Percentiles rank a stretch among this genome's conserved stretches.
phyloP scores from a whole-genome alignment of 1,284 basidiomycete species.

The Cryptococcus sp. region DNA sequence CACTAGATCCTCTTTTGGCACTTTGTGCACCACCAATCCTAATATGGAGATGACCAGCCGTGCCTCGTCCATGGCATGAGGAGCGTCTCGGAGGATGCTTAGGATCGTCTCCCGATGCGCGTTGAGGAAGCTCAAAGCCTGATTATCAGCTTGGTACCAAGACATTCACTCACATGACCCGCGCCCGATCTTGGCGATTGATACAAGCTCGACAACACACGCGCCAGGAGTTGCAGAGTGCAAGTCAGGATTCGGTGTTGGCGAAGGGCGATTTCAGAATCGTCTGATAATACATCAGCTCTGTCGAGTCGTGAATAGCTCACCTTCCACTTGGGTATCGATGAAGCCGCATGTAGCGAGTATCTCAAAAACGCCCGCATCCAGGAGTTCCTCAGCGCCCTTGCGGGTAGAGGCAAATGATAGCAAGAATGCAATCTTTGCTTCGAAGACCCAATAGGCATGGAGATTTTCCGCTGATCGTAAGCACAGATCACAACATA shows the following conservation, averaged over 20 bases:
- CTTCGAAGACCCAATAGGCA: conserved; percentile 90
- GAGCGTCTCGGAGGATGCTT: conserved; percentile 54
- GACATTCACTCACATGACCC: conserved; percentile 32
- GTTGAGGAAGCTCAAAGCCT: conserved; percentile 56
- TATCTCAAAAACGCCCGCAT: conserved; percentile 74
- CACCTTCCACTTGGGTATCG: conserved; percentile 75
- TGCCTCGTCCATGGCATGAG: conserved; percentile 55
- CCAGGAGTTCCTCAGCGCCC: conserved; percentile 83
- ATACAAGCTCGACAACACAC: conserved; percentile 37
- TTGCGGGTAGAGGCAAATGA: conserved; percentile 76
- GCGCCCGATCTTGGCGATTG: conserved; percentile 31
- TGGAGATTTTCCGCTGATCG: conserved; percentile 73
- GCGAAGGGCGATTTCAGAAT: conserved; percentile 32
- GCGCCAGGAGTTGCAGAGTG: conserved; percentile 39
- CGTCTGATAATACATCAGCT: conserved; percentile 23
- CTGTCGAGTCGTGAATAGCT: conserved; percentile 53
- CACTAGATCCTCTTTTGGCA: conserved; percentile 66
- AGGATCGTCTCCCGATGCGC: conserved; percentile 59
- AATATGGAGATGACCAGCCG: conserved; percentile 56
- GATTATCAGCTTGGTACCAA: background rate
- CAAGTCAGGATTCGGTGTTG: conserved; percentile 44
- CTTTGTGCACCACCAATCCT: conserved; percentile 53
- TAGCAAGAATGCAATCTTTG: conserved; percentile 85
- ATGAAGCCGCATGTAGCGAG: conserved; percentile 85
- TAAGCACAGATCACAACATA: background rate